Evolutionary conservation across 2,329 filamentous ascomycete genomes (phyloP).

Genomic region (Colletotrichum cereale): DNA sequence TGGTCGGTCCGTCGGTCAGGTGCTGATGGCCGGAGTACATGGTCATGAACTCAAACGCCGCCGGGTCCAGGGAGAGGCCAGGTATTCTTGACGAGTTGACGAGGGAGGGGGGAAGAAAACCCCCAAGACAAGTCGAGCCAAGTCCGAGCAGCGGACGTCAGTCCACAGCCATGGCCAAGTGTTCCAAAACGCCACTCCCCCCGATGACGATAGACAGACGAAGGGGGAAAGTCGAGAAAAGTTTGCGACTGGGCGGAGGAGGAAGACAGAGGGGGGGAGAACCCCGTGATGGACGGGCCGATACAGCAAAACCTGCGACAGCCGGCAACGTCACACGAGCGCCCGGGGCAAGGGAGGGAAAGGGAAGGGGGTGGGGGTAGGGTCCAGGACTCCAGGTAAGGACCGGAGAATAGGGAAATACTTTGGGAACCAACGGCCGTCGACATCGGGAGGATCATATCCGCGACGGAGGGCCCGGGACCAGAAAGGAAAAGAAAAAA

Average conservation of each 20-base stretch:
- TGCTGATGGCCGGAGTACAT: background rate
- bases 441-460: background rate
- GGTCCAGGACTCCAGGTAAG: background rate
- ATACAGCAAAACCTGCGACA: background rate
- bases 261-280: background rate
- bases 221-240: background rate
- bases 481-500: background rate
- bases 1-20: background rate
- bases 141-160: background rate
- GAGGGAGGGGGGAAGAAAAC: no score
- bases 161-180: background rate
- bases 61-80: background rate
- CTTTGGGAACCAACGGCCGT: background rate
- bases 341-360: background rate
- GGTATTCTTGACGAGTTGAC: no score
- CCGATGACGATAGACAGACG: background rate
- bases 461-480: no score
- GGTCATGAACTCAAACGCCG: background rate
- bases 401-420: conserved; percentile 14
- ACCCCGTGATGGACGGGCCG: background rate
- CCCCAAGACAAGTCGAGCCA: background rate
- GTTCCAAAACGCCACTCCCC: background rate
- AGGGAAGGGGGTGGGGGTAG: no score
- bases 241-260: background rate
- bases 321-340: background rate